phyloP scores from a whole-genome alignment of 495 filamentous ascomycete species.

The Neurospora sp. region DNA sequence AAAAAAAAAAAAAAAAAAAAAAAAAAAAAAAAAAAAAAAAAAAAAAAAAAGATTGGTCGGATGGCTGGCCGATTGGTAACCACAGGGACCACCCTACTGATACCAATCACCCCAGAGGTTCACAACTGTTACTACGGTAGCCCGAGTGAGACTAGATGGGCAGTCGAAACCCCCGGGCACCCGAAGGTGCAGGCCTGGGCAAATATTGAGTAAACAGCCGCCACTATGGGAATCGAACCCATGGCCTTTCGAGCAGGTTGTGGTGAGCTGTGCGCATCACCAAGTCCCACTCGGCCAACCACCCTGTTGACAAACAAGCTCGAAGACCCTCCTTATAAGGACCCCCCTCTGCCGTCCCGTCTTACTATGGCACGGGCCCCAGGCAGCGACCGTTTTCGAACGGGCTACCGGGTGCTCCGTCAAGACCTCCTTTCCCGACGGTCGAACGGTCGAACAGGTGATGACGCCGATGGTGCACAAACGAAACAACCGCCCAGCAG shows the following conservation, averaged over 20 bases:
- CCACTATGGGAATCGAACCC: background rate
- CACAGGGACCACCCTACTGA: background rate
- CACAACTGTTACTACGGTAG: background rate
- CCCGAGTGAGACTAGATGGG: background rate
- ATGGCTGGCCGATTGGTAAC: background rate
- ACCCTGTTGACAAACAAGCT: background rate
- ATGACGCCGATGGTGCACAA: background rate
- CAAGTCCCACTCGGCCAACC: background rate
- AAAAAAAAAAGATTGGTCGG: background rate
- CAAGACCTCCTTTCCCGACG: background rate
- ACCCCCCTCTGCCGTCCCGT: background rate
- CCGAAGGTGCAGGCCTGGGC: background rate
- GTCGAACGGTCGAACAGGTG: background rate
- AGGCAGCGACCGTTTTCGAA: background rate
- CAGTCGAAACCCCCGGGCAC: background rate
- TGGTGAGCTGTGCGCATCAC: background rate
- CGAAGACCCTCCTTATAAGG: background rate
- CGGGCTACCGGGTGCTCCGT: background rate
- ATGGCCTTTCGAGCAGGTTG: background rate
- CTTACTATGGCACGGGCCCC: background rate
- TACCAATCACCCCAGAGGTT: background rate
- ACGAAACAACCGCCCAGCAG: background rate
- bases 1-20: no score
- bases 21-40: no score
- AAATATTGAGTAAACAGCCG: background rate